phyloP scores from a whole-genome alignment of 2,329 filamentous ascomycete genomes.

The Lanzia echinophila region DNA sequence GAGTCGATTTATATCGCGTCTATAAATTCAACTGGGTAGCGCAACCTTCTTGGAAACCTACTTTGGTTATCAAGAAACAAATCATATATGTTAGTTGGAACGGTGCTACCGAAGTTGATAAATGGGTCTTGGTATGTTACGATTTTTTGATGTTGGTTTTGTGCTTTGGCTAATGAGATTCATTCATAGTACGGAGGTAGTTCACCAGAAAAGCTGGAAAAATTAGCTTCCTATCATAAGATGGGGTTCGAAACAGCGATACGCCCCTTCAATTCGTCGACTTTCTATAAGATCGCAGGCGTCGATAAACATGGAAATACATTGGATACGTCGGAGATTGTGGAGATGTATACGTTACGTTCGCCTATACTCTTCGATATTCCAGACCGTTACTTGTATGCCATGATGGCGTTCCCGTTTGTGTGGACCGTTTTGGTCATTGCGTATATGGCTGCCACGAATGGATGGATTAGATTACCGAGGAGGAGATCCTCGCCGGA shows the following conservation, averaged over 20 bases:
- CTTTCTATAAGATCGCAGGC: background rate
- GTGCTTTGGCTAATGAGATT: background rate
- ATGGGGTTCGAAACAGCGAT: background rate
- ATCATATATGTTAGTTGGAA: conserved; percentile 31
- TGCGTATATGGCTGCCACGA: background rate
- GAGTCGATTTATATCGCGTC: conserved; percentile 22
- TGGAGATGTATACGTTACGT: background rate
- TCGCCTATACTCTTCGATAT: background rate
- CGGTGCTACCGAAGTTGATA: conserved; percentile 29
- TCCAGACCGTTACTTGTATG: background rate
- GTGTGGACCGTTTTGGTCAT: background rate
- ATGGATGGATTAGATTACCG: background rate
- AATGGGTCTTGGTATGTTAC: conserved; percentile 15
- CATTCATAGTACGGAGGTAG: background rate
- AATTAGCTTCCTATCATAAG: background rate
- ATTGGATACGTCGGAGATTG: background rate
- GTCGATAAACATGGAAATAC: background rate
- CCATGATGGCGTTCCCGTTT: background rate
- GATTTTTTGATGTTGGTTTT: background rate
- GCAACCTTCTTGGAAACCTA: conserved; percentile 22
- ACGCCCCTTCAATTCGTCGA: background rate
- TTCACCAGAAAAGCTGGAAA: background rate
- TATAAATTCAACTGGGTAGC: conserved; percentile 27
- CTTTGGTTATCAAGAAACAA: conserved; percentile 17
- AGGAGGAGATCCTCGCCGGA: background rate